Evolutionary conservation across 768 basidiomycete genomes (phyloP).

Genomic region (Porphyrellus cyaneotinctus): DNA sequence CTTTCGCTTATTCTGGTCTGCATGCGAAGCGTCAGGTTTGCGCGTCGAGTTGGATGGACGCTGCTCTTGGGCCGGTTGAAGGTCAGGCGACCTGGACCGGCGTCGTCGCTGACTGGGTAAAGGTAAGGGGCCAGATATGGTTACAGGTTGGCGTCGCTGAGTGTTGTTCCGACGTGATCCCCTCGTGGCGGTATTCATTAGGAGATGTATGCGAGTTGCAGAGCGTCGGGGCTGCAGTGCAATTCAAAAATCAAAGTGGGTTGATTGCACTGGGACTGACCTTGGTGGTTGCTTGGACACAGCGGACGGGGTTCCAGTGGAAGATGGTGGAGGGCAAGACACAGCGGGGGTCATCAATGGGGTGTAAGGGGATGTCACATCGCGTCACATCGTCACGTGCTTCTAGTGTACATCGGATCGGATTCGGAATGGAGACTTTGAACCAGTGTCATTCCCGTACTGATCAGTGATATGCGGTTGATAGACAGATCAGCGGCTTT

Average conservation of each 20-base stretch:
- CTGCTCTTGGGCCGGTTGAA: conserved; percentile 19
- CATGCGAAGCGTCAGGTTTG: conserved; percentile 22
- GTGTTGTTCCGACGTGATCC: conserved; percentile 25
- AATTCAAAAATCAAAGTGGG: neutral
- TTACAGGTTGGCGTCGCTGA: conserved; percentile 21
- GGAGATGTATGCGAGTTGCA: neutral
- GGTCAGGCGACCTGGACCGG: conserved; percentile 36
- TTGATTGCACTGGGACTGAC: neutral
- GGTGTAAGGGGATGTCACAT: conserved; percentile 12
- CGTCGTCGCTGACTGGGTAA: conserved; percentile 24
- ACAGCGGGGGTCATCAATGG: neutral
- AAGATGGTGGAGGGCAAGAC: conserved; percentile 6
- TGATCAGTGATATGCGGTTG: too few species aligned
- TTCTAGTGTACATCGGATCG: neutral
- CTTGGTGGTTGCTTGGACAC: neutral
- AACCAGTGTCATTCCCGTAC: too few species aligned
- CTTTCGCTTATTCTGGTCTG: conserved; percentile 31
- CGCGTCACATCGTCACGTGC: conserved; percentile 14
- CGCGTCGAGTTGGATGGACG: conserved; percentile 4
- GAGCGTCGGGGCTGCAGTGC: neutral
- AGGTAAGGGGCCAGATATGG: conserved; percentile 16
- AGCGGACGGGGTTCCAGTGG: neutral
- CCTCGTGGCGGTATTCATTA: conserved; percentile 24
- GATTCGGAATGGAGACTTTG: too few species aligned
- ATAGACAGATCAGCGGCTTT: neutral